Evolutionary conservation across 2,329 filamentous ascomycete species (phyloP).

Genomic region (Ceratocystis papillata): DNA sequence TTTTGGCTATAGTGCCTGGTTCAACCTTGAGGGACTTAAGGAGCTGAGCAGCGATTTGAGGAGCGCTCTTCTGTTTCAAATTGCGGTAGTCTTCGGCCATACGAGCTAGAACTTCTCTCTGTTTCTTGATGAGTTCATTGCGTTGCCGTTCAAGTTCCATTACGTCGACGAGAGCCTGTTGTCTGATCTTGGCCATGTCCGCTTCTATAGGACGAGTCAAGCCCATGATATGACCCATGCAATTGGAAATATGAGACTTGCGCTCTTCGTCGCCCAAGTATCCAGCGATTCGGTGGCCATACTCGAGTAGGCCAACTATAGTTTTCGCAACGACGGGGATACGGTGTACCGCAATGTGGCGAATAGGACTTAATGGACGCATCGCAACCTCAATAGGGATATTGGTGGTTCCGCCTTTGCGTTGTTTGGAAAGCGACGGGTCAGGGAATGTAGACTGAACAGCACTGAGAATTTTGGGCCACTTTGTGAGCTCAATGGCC

Average conservation of each 20-base stretch:
- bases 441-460: conserved; percentile 13
- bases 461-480: conserved; percentile 14
- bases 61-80: not conserved
- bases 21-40: not conserved
- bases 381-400: conserved; percentile 15
- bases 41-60: not conserved
- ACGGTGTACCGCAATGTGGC: conserved; percentile 22
- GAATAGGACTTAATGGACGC: conserved; percentile 15
- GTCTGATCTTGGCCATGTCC: conserved; percentile 11
- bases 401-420: not conserved
- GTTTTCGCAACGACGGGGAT: conserved; percentile 16
- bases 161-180: conserved; percentile 12
- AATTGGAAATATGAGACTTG: not conserved
- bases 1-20: not conserved
- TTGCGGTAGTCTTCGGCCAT: conserved; percentile 11
- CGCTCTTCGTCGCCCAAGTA: conserved; percentile 12
- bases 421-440: conserved; percentile 6
- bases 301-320: conserved; percentile 3
- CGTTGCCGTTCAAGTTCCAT: conserved; percentile 9
- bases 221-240: not conserved
- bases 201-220: not conserved
- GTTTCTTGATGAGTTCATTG: conserved; percentile 13
- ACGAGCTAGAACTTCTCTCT: conserved; percentile 3
- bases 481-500: conserved; percentile 19
- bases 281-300: conserved; percentile 16